These are phyloP conservation scores for Prunella vulgaris DNA, from an alignment of 257 asterid genomes.

Conservation along the genomic window DNA sequence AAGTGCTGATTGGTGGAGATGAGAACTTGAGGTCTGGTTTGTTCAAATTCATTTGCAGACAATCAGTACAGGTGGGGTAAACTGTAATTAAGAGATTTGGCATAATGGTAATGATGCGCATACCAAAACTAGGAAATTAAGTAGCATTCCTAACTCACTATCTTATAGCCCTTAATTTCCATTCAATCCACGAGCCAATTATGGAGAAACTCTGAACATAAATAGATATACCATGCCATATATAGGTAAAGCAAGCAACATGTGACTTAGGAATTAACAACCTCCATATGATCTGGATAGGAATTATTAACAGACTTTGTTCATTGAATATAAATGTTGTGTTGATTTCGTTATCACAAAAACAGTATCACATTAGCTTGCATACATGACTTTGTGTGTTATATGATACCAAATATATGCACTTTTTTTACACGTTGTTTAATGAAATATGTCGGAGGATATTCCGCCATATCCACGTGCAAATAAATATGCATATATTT, in stretches of 20 bases:
- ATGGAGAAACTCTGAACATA: background rate
- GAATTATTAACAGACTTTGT: background rate
- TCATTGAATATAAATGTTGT: background rate
- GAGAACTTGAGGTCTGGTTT: background rate
- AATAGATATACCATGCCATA: background rate
- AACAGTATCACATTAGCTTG: background rate
- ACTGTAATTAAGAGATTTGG: background rate
- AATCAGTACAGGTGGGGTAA: background rate
- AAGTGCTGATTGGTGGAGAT: background rate
- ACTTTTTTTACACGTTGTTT: too few species aligned
- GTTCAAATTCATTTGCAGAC: background rate
- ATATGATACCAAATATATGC: too few species aligned
- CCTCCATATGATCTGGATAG: background rate
- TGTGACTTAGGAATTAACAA: background rate
- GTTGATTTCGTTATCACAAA: background rate
- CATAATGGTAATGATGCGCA: background rate
- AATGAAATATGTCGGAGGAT: too few species aligned
- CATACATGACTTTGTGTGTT: background rate
- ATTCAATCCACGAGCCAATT: background rate
- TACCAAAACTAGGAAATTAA: background rate
- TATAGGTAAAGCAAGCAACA: background rate
- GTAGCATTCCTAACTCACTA: background rate
- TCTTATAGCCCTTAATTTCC: background rate
- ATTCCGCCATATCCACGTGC: too few species aligned
- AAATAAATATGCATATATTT: background rate